Conservation (phyloP, 2,329 filamentous ascomycete species). For the Penicillium sp. region DNA sequence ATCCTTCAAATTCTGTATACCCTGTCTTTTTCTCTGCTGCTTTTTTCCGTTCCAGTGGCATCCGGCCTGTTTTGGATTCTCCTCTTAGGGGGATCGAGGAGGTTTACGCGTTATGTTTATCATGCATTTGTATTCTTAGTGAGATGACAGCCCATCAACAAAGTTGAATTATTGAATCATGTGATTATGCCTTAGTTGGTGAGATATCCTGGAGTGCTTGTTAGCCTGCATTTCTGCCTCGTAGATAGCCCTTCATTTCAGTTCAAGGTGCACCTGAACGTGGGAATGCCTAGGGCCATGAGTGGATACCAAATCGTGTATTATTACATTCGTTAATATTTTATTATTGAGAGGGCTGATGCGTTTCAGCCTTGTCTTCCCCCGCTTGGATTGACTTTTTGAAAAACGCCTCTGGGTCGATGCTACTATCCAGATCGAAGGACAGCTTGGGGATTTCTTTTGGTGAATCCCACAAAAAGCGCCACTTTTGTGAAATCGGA, state of each 20-base stretch:
- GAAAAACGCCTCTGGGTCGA: slow-evolving; percentile 13
- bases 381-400: neutral
- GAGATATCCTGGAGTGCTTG: neutral
- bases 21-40: neutral
- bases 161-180: neutral
- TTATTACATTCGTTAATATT: neutral
- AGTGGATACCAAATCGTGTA: neutral
- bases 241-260: neutral
- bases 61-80: neutral
- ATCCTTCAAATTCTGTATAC: neutral
- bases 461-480: slow-evolving; percentile 32
- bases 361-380: neutral
- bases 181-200: neutral
- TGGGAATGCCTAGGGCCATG: neutral
- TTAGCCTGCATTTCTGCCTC: neutral
- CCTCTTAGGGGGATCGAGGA: neutral
- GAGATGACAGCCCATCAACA: neutral
- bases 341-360: neutral
- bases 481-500: slow-evolving; percentile 19
- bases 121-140: slow-evolving; percentile 2
- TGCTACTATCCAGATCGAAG: slow-evolving; percentile 9
- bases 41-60: neutral
- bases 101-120: neutral
- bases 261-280: neutral
- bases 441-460: slow-evolving; percentile 16